Base-by-base conservation (phyloP, 371 early-diverging fungal genomes). In the Mucor lusitanicus region DNA sequence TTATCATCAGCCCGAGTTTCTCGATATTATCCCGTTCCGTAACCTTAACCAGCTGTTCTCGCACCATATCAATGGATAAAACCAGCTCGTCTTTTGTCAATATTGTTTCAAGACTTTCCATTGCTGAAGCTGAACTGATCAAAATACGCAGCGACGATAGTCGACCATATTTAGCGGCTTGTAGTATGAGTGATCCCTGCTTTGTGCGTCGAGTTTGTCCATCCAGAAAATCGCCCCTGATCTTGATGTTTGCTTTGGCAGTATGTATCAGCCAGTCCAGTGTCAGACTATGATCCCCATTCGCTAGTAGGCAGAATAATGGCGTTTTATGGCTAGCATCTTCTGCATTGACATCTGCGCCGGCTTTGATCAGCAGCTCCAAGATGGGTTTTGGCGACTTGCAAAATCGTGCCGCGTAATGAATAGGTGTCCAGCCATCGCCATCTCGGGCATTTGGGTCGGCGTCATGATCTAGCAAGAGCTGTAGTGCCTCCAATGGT, bases 401-500 rank as follows among this genome's bases (percentile, higher is more conserved):
- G 39, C 80, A 81, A 61, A 85, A 87, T 21, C 82, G 77, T 35
- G 87, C 84, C 1, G 90, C 90, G 54, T 88, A 90, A 67, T 93
- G 94, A 40, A 92, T 57, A 0, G 92, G 89, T 6, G 91, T 90
- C 92, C 92, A 92, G 3, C 90, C 90, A 70, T 90, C 91, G 27
- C 80, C 79, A 68, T 93, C 92, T 13, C 78, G 69, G 7, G 85
- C 80, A 63, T 91, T 89, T 15, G 89, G 87, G 19, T 72, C 66
- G 1, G 81, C 75, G 6, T 73, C 72, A 7, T 79, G 64, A 5
- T 74, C 59, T 8, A 81, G 54, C 11, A 79, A 40, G 5, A 73
- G 54, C 11, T 69, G 25, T 7, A 79, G 39, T 3, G 80, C 73
- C 37, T 87, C 60, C 23, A 90, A 13, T 61, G 46, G 81, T 35